Evolutionary conservation across 1,284 basidiomycete genomes (phyloP).

Genomic region (Lignosus rhinocerotis): DNA sequence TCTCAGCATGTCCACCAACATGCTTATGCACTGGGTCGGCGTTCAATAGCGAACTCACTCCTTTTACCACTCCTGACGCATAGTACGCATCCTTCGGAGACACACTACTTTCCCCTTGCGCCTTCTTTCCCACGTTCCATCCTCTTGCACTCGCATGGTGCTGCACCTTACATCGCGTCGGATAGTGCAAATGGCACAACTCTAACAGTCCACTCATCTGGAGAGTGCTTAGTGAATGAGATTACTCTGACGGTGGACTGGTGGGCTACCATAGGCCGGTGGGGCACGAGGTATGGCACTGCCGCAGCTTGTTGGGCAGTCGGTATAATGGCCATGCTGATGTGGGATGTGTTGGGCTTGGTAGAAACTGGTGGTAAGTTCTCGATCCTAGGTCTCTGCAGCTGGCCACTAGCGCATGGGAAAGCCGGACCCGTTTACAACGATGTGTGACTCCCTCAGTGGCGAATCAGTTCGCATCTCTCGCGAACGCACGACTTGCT

Average conservation of each 20-base stretch:
- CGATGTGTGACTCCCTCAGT: too few relatives aligned
- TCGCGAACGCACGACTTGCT: too few relatives aligned
- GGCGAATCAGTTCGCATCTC: too few relatives aligned
- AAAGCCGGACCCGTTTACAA: too few relatives aligned
- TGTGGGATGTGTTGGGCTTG: conserved; percentile 52
- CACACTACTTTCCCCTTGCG: conserved; percentile 65
- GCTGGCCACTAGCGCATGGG: too few relatives aligned
- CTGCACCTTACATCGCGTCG: conserved; percentile 61
- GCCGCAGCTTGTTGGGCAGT: conserved; percentile 70
- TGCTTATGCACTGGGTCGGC: neutral
- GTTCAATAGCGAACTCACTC: conserved; percentile 40
- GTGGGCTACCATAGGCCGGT: conserved; percentile 67
- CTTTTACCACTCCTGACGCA: conserved; percentile 62
- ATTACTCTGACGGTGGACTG: conserved; percentile 64
- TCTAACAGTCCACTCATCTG: conserved; percentile 60
- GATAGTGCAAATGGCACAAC: conserved; percentile 42
- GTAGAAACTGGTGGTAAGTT: conserved; percentile 37
- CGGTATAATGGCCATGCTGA: conserved; percentile 58
- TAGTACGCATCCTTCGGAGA: conserved; percentile 58
- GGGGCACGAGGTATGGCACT: conserved; percentile 71
- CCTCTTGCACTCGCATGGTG: conserved; percentile 71
- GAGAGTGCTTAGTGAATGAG: conserved; percentile 46
- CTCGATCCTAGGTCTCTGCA: neutral
- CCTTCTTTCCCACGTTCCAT: conserved; percentile 38
- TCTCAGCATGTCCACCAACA: neutral